Evolutionary conservation across 2,329 filamentous ascomycete genomes (phyloP).

Genomic region (Clonostachys solani): DNA sequence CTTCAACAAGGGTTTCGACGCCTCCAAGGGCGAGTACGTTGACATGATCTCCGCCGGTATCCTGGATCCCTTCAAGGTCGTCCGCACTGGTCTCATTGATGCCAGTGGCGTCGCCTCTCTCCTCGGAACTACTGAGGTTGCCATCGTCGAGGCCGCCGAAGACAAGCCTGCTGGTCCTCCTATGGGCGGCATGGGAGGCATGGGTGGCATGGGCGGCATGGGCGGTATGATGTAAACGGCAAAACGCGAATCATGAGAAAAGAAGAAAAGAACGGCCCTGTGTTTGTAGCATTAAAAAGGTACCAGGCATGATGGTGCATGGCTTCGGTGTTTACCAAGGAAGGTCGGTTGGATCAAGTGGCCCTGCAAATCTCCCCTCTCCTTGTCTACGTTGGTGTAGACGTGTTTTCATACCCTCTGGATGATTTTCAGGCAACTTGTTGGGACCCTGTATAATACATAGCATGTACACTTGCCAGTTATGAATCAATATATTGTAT

Average conservation of each 20-base stretch:
- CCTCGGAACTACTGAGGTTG: slow-evolving; percentile 95
- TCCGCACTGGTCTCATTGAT: slow-evolving; percentile 91
- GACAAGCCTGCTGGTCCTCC: slow-evolving; percentile 69
- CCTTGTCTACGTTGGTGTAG: neutral
- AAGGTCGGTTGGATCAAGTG: slow-evolving; percentile 1
- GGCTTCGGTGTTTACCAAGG: slow-evolving; percentile 40
- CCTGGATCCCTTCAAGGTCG: slow-evolving; percentile 98
- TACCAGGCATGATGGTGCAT: slow-evolving; percentile 36
- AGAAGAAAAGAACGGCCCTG: too few species aligned
- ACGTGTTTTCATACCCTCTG: slow-evolving; percentile 3
- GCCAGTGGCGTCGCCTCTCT: slow-evolving; percentile 95
- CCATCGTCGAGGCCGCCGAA: slow-evolving; percentile 92
- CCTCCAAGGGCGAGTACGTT: slow-evolving; percentile 93
- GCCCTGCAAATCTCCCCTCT: slow-evolving; percentile 4
- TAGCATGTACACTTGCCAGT: neutral
- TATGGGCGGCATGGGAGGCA: slow-evolving; percentile 67
- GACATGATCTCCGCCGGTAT: slow-evolving; percentile 98
- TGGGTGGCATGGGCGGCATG: slow-evolving; percentile 59
- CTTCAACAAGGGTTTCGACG: slow-evolving; percentile 99
- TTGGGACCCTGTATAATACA: slow-evolving; percentile 2
- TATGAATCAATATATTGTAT: too few species aligned
- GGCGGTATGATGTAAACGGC: slow-evolving; percentile 55
- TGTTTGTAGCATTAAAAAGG: neutral
- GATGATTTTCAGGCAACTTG: slow-evolving; percentile 1
- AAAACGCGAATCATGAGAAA: neutral